Conservation (phyloP, 768 basidiomycete species). For the Mycena amicta region DNA sequence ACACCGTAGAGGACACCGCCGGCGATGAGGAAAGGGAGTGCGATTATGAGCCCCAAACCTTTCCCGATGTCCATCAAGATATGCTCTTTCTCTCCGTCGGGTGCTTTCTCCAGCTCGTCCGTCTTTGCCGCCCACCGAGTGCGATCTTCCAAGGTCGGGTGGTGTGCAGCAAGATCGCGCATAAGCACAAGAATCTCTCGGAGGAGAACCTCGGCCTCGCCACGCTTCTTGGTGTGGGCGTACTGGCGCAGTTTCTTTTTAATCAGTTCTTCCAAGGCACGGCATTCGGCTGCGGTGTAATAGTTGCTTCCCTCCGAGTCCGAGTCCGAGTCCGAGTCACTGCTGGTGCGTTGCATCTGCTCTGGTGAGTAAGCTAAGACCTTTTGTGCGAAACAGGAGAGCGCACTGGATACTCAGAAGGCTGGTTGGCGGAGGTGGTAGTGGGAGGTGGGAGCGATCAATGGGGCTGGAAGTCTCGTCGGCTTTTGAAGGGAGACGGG, state of each 20-base stretch:
- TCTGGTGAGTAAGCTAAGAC: too few relatives aligned
- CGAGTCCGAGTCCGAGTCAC: too few relatives aligned
- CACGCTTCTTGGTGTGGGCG: not conserved
- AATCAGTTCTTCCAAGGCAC: not conserved
- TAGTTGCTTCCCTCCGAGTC: too few relatives aligned
- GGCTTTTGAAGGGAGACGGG: too few relatives aligned
- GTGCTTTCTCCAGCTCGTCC: constrained; percentile 4
- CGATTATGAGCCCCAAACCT: constrained; percentile 10
- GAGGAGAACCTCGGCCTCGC: not conserved
- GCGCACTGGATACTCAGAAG: too few relatives aligned
- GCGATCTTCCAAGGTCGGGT: not conserved
- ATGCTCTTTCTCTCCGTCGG: constrained; percentile 2
- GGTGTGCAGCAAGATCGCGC: not conserved
- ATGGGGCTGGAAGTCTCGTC: too few relatives aligned
- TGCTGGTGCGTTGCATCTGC: too few relatives aligned
- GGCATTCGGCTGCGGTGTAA: not conserved
- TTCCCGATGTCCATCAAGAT: constrained; percentile 12
- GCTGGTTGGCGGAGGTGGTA: too few relatives aligned
- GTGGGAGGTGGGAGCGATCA: too few relatives aligned
- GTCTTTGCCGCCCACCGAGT: not conserved
- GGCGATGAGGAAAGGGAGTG: constrained; percentile 1
- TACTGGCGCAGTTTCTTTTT: not conserved
- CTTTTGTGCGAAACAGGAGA: too few relatives aligned
- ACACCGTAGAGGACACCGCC: constrained; percentile 11
- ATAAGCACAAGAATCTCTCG: not conserved